These are phyloP conservation scores for Cladochytrium replicatum DNA, from an alignment of 192 early-diverging fungal species.

Conservation along the genomic window DNA sequence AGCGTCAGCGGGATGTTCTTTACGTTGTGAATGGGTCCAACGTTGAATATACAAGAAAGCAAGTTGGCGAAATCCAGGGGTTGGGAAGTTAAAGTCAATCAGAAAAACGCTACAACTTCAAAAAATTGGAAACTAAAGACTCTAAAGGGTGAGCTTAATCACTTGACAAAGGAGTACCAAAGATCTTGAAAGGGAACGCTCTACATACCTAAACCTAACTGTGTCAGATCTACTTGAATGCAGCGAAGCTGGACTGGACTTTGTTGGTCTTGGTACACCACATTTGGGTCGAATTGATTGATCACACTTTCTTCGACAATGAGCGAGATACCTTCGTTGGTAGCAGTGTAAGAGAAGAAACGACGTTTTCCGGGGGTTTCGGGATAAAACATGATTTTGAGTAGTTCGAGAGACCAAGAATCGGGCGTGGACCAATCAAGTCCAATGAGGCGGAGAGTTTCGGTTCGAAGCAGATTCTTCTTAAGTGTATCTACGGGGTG, in stretches of 20 bases:
- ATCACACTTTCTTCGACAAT: slow-evolving; percentile 51
- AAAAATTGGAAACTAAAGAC: too few species aligned
- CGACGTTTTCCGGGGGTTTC: slow-evolving; percentile 20
- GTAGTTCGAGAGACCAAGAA: slow-evolving; percentile 40
- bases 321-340: slow-evolving; percentile 55
- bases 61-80: too few species aligned
- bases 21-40: too few species aligned
- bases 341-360: slow-evolving; percentile 64
- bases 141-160: too few species aligned
- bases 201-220: slow-evolving; percentile 34
- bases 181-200: too few species aligned
- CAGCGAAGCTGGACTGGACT: slow-evolving; percentile 39
- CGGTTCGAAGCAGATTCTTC: slow-evolving; percentile 31
- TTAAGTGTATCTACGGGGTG: slow-evolving; percentile 27
- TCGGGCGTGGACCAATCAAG: slow-evolving; percentile 51
- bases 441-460: slow-evolving; percentile 50
- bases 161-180: too few species aligned
- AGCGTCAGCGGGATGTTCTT: too few species aligned
- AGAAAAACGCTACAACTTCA: too few species aligned
- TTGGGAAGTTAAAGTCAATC: too few species aligned
- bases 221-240: slow-evolving; percentile 56
- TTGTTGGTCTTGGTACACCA: slow-evolving; percentile 29
- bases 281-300: slow-evolving; percentile 31
- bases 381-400: slow-evolving; percentile 56
- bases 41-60: too few species aligned